Evolutionary conservation across 1,139 yeast genomes (phyloP), one percentile per base, ranked within the genome.

Genomic region (Scheffersomyces insectosa): DNA sequence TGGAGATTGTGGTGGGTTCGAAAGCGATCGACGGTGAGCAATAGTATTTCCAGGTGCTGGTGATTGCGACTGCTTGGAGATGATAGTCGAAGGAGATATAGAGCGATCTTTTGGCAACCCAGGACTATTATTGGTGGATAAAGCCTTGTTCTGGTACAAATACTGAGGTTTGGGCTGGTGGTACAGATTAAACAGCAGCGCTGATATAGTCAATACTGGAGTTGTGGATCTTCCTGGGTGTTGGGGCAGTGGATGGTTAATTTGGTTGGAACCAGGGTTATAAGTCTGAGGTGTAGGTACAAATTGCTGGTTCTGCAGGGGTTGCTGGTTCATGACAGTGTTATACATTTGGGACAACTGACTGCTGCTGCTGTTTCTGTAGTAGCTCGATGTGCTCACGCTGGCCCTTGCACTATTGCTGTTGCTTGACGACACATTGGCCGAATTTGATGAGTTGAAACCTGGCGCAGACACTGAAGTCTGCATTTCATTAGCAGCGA

Each of bases 1-100:
- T 3, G 70, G 68, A 1, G 70, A 59, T 37, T 59, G 61, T 2
- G 66, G 59, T 6, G 75, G 73, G 44, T 65, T 68, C 1, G 75
- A 66, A 29, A 58, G 63, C 0, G 75, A 63, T 30, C 75, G 54
- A 49, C 68, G 57, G 46, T 68, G 75, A 10, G 44, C 28, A n/a
- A 20, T 20, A 5, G 15, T 5, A 28, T 14, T 37, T 1, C 42
- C 32, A 8, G 44, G 43, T 2, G 38, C 39, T 4, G 53, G 55
- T 5, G 53, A 49, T 15, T 46, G 42, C 11, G 34, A 20, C 25
- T 28, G 34, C 27, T 40, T 37, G 12, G 44, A 12, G 29, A 20
- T 38, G 36, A 36, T 36, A 25, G 42, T 38, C 14, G 47, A 46
- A 2, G 55, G 55, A 2, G 76, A 70, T 4, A 65, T 54, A 2